A percentile compares a stretch with the other conserved stretches of the same genome.
These are phyloP conservation scores for Trichoderma virens DNA, from an alignment of 495 filamentous ascomycete species.

Conservation along the genomic window DNA sequence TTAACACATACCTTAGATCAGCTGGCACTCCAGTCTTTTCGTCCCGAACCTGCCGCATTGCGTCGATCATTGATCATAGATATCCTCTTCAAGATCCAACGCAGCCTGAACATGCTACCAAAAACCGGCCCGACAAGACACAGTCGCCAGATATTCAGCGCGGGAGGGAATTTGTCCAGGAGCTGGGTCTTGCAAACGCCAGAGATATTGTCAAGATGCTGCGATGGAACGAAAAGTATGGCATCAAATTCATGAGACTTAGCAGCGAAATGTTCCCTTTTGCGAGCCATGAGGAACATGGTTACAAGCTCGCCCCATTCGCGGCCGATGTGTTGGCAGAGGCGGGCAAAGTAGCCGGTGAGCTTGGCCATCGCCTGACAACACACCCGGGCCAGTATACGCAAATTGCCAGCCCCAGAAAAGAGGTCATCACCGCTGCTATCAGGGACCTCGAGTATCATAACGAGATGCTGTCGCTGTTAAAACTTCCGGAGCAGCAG, in stretches of 20 bases:
- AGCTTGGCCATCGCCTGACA: conserved; percentile 78
- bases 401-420: conserved; percentile 73
- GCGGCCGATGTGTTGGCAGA: conserved; percentile 70
- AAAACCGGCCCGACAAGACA: conserved; percentile 71
- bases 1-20: conserved; percentile 86
- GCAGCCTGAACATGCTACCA: conserved; percentile 68
- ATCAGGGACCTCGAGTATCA: conserved; percentile 85
- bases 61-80: conserved; percentile 82
- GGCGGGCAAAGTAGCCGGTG: conserved; percentile 67
- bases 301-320: conserved; percentile 82
- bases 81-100: conserved; percentile 69
- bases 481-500: conserved; percentile 70
- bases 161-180: conserved; percentile 67
- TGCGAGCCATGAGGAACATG: conserved; percentile 78
- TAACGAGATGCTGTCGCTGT: conserved; percentile 71
- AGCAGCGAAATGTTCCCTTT: conserved; percentile 97
- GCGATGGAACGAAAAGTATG: conserved; percentile 87
- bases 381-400: conserved; percentile 93
- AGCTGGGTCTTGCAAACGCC: conserved; percentile 73
- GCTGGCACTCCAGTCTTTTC: conserved; percentile 83
- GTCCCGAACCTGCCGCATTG: conserved; percentile 85
- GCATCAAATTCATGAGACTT: conserved; percentile 86
- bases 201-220: conserved; percentile 78
- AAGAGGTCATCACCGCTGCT: conserved; percentile 65
- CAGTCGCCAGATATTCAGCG: conserved; percentile 50